A percentile compares a stretch with the other conserved stretches of the same genome.
These are phyloP conservation scores for Hyaloperonospora brassicae DNA, from an alignment of 352 stramenopile genomes.

Conservation along the genomic window DNA sequence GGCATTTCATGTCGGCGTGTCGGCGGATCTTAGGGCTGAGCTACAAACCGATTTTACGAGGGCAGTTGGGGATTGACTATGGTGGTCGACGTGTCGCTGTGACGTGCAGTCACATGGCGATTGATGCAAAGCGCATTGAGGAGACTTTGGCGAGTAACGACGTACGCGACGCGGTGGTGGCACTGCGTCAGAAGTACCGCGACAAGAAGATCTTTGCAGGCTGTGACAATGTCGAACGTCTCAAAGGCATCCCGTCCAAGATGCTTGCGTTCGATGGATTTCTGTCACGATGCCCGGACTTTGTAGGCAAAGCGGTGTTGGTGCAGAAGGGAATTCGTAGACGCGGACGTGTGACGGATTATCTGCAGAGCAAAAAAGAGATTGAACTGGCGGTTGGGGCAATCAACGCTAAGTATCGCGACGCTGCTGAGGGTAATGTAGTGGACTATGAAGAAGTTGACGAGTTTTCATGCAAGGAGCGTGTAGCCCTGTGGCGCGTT, in stretches of 20 bases:
- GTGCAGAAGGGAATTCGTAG: constrained; percentile 74
- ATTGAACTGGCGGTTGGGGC: constrained; percentile 82
- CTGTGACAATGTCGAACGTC: constrained; percentile 90
- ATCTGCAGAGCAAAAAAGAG: constrained; percentile 91
- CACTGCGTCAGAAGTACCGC: constrained; percentile 49
- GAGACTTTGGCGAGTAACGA: constrained; percentile 32
- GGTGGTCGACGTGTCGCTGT: constrained; percentile 91
- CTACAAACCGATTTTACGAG: constrained; percentile 88
- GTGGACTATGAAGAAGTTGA: constrained; percentile 74
- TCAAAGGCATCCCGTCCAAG: constrained; percentile 96
- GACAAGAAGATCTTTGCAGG: constrained; percentile 87
- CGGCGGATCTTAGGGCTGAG: constrained; percentile 90
- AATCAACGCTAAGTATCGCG: constrained; percentile 88
- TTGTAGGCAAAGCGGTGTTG: constrained; percentile 75
- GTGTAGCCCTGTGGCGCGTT: constrained; percentile 69
- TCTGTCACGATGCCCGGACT: constrained; percentile 77
- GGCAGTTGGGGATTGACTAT: constrained; percentile 91
- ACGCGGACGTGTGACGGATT: constrained; percentile 88
- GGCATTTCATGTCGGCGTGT: constrained; percentile 89
- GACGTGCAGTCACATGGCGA: constrained; percentile 91
- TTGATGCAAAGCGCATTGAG: constrained; percentile 51
- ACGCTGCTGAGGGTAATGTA: constrained; percentile 40
- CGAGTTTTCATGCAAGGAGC: constrained; percentile 59
- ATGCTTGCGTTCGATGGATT: constrained; percentile 94
- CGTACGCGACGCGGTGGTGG: constrained; percentile 47